Percentiles rank a stretch among this genome's conserved stretches.
Evolutionary conservation across 768 basidiomycete species (phyloP).

Genomic region (Polyporus arcularius): DNA sequence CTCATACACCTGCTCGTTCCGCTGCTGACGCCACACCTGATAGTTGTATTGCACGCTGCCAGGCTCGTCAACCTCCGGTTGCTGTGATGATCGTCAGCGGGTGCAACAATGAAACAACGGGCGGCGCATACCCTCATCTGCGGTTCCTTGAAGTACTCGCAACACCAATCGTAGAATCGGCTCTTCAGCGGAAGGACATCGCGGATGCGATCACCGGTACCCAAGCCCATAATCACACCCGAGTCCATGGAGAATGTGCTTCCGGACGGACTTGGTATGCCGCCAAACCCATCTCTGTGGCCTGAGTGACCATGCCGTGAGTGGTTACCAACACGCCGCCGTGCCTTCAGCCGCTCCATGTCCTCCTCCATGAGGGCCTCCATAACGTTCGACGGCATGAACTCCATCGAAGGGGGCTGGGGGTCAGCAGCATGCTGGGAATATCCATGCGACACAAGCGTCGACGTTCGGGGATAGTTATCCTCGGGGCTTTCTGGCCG

Average conservation of each 20-base stretch:
- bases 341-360: constrained; percentile 83
- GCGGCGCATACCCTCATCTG: constrained; percentile 83
- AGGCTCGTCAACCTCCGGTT: constrained; percentile 94
- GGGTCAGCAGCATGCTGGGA: constrained; percentile 21
- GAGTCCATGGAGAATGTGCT: constrained; percentile 82
- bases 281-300: constrained; percentile 36
- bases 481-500: constrained; percentile 39
- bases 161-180: constrained; percentile 93
- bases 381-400: constrained; percentile 77
- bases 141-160: constrained; percentile 96
- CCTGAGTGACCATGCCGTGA: constrained; percentile 40
- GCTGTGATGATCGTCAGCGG: constrained; percentile 46
- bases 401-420: constrained; percentile 47
- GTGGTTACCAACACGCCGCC: constrained; percentile 49
- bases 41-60: constrained; percentile 93
- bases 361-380: constrained; percentile 92
- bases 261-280: constrained; percentile 66
- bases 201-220: constrained; percentile 78
- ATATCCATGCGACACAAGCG: too few species aligned
- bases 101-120: background rate
- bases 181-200: constrained; percentile 90
- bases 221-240: constrained; percentile 72
- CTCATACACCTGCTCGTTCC: constrained; percentile 78
- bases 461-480: constrained; percentile 8
- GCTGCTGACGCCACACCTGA: constrained; percentile 90